A percentile compares a stretch with the other conserved stretches of the same genome.
Conservation (phyloP, 2,329 filamentous ascomycete species). For the Colletotrichum liaoningense region DNA sequence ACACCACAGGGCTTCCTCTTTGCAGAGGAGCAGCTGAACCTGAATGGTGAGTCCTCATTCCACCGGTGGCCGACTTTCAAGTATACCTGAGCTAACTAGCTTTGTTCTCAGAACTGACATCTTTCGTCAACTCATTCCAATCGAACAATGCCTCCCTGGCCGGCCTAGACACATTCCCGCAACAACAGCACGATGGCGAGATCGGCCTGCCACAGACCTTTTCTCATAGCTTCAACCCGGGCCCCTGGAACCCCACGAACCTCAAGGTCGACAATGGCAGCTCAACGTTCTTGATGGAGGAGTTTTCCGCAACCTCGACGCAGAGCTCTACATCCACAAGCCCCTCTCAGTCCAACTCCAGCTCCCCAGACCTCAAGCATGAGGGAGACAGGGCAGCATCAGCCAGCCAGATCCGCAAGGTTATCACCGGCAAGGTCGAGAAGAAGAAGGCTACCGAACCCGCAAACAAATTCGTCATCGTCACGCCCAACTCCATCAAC, state of each 20-base stretch:
- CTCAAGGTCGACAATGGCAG: conserved; percentile 46
- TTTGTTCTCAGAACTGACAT: conserved; percentile 16
- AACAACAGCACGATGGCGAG: conserved; percentile 41
- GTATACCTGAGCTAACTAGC: neutral
- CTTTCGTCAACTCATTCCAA: conserved; percentile 47
- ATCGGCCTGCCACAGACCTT: conserved; percentile 51
- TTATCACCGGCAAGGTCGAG: conserved; percentile 55
- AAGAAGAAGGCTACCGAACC: conserved; percentile 52
- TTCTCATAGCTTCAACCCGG: conserved; percentile 44
- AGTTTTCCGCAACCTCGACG: conserved; percentile 48
- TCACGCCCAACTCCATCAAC: conserved; percentile 65
- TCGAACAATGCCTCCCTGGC: conserved; percentile 40
- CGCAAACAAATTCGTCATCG: conserved; percentile 62
- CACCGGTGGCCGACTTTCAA: neutral
- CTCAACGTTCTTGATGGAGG: conserved; percentile 51
- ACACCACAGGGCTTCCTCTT: conserved; percentile 54
- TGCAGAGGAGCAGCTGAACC: conserved; percentile 46
- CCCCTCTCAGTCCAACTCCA: conserved; percentile 34
- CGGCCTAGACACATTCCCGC: conserved; percentile 36
- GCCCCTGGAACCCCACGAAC: conserved; percentile 55
- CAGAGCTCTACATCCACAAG: conserved; percentile 45
- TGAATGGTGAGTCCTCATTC: conserved; percentile 43
- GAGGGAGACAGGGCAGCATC: conserved; percentile 43
- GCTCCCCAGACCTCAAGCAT: conserved; percentile 43
- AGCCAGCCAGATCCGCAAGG: conserved; percentile 53